Evolutionary conservation across 176 grass and related monocot species (phyloP).

Genomic region (Echinochloa phyllopogon): DNA sequence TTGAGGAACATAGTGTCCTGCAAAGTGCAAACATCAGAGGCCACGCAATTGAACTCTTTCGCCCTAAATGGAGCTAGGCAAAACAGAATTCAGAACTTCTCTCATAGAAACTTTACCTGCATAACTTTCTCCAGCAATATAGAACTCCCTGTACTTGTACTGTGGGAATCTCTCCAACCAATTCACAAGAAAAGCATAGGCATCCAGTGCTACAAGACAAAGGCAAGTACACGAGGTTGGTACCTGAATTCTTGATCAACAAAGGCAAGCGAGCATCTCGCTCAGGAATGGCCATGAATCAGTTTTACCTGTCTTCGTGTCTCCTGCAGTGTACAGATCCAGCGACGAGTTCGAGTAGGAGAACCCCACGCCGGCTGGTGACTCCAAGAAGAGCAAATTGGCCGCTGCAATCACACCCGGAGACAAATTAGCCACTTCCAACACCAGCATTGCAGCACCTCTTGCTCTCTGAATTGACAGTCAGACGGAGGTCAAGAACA

Average conservation of each 20-base stretch:
- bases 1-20: constrained; percentile 97
- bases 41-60: constrained; percentile 19
- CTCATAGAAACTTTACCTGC: constrained; percentile 54
- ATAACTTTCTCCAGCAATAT: constrained; percentile 96
- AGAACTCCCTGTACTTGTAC: constrained; percentile 91
- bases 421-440: constrained; percentile 30
- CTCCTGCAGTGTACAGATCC: constrained; percentile 90
- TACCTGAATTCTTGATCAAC: constrained; percentile 8
- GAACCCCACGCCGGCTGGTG: constrained; percentile 93
- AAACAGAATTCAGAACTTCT: constrained; percentile 15
- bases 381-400: constrained; percentile 96
- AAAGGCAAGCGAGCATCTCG: neutral
- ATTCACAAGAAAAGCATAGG: constrained; percentile 84
- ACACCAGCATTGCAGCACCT: neutral
- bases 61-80: neutral
- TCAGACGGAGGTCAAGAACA: constrained; percentile 1
- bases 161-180: constrained; percentile 92
- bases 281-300: constrained; percentile 15
- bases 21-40: constrained; percentile 44
- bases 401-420: constrained; percentile 59
- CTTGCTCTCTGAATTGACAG: neutral
- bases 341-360: constrained; percentile 83
- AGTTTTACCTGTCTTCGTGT: constrained; percentile 77
- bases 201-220: constrained; percentile 70
- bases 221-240: constrained; percentile 28